A percentile compares a stretch with the other conserved stretches of the same genome.
phyloP scores from a whole-genome alignment of 306 rosid genomes.

The Styphnolobium japonicum region DNA sequence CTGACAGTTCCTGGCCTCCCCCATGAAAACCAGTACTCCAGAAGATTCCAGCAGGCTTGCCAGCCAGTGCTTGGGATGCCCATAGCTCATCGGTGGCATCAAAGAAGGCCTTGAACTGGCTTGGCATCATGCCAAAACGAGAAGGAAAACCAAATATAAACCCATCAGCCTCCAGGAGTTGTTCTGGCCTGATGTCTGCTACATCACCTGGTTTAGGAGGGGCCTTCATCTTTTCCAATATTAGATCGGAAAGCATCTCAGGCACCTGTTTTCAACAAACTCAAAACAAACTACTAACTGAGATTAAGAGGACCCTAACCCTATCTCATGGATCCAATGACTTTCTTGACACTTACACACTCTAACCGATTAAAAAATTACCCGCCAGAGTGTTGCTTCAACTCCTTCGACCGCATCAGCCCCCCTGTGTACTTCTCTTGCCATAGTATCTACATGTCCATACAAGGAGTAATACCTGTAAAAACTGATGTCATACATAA shows the following conservation, averaged over 20 bases:
- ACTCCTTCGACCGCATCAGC: constrained; percentile 82
- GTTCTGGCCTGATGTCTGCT: constrained; percentile 76
- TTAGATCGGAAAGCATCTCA: constrained; percentile 61
- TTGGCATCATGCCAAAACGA: constrained; percentile 92
- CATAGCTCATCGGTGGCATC: constrained; percentile 69
- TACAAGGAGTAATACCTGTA: constrained; percentile 79
- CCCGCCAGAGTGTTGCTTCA: constrained; percentile 90
- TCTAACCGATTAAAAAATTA: constrained; percentile 25
- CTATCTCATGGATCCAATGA: neutral
- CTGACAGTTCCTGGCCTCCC: constrained; percentile 95
- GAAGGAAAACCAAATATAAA: constrained; percentile 89
- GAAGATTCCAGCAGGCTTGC: constrained; percentile 95
- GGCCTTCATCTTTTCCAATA: constrained; percentile 79
- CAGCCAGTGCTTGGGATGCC: constrained; percentile 85
- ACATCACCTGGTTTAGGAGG: constrained; percentile 68
- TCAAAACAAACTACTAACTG: constrained; percentile 18
- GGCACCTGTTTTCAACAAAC: constrained; percentile 61
- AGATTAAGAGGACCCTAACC: neutral
- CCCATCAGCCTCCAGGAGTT: constrained; percentile 83
- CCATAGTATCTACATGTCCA: constrained; percentile 92
- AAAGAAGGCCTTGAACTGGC: constrained; percentile 84
- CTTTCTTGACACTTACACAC: neutral
- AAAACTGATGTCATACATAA: neutral
- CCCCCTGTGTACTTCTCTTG: constrained; percentile 74
- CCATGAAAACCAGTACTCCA: constrained; percentile 98